Base-by-base conservation (phyloP, 148 eudicot species). In the Nepenthes mirabilis region DNA sequence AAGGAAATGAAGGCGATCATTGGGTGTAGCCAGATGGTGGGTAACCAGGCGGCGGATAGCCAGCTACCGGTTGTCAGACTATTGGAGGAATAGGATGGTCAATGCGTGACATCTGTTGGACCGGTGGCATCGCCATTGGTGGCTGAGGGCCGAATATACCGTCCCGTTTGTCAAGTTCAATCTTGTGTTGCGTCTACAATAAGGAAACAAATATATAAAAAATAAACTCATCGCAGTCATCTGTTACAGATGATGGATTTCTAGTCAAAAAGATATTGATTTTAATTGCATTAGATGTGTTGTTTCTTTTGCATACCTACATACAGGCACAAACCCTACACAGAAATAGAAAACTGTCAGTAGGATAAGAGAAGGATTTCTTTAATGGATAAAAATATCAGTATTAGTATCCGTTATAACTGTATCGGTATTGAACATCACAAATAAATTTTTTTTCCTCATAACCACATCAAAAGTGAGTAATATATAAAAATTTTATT, bases 101-200 rank as follows among this genome's bases (percentile, higher is more conserved):
- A 54, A 90, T 79, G 36, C 95, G 90, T 34, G 97, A 90, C 97
- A 86, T 90, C 58, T 80, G 83, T 74, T 86, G 97, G 50, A 68
- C 75, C 13, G 81, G 82, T 9, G 97, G 97, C n/a, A 90, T 86
- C 37, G 82, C 77, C 97, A 90, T 90, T 12, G 34, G 55, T 8
- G 83, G 82, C 63, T 79, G 90, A 43, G 87, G 82, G 14, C 93
- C 99, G 67, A 88, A 86, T 74, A 65, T 77, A 43, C 99, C 99
- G 52, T 93, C 99, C 37, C 99, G 84, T 73, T 93, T 93, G 85
- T 93, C 99, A 95, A 93, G 73, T 71, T 91, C 97, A 33, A 87
- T 60, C 75, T 91, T 91, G 86, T 91, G 97, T 64, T 93, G 99
- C 63, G 99, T 93, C 99, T 93, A 76, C 75, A 78, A 61, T 2